Evolutionary conservation across 208 protist genomes (phyloP).

Genomic region (Crithidia thermophila): DNA sequence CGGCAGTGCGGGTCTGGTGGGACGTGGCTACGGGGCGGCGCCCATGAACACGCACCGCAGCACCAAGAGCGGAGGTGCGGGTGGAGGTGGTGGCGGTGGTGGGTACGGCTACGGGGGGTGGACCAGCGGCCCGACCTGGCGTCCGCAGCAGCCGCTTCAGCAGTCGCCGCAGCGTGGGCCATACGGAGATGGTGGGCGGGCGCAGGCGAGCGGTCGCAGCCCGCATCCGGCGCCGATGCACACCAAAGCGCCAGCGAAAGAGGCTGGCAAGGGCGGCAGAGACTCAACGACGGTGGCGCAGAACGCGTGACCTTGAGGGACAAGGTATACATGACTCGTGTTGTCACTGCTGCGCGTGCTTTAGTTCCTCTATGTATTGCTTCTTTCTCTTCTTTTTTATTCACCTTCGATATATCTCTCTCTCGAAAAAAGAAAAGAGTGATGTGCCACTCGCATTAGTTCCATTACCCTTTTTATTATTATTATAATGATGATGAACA

Average conservation of each 20-base stretch:
- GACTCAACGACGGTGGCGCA: background rate
- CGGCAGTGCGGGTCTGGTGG: conserved; percentile 6
- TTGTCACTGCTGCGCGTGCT: too few species aligned
- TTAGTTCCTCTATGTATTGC: too few species aligned
- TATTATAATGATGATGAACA: too few species aligned
- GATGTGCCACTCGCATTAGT: too few species aligned
- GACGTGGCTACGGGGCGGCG: background rate
- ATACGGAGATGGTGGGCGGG: background rate
- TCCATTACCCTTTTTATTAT: too few species aligned
- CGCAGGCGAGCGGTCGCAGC: background rate
- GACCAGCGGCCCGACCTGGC: background rate
- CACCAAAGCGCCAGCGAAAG: conserved; percentile 1
- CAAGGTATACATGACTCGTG: too few species aligned
- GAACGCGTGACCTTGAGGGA: too few species aligned
- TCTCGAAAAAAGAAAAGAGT: too few species aligned
- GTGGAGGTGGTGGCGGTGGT: background rate
- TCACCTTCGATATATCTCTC: too few species aligned
- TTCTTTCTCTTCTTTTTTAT: too few species aligned
- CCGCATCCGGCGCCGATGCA: too few species aligned
- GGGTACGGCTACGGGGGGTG: conserved; percentile 10
- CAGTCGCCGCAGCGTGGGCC: conserved; percentile 13
- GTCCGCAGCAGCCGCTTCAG: conserved; percentile 5
- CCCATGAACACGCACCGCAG: background rate
- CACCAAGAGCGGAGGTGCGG: background rate
- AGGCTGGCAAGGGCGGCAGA: background rate